A percentile compares a stretch with the other conserved stretches of the same genome.
Evolutionary conservation across 305 asterid genomes (phyloP).

Genomic region (Solanum hybrid): DNA sequence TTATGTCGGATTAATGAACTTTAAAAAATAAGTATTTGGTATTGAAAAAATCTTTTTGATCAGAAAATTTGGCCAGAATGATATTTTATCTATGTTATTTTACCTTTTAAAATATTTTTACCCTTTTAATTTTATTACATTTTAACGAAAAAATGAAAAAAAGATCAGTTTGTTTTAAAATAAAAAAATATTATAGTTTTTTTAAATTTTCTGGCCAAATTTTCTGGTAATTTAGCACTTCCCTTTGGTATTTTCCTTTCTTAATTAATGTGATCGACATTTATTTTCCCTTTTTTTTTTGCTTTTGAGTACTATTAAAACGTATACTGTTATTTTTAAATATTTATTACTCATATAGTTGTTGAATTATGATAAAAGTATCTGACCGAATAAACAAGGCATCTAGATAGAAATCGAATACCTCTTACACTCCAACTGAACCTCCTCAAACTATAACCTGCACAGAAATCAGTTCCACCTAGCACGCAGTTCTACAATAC

Average conservation of each 20-base stretch:
- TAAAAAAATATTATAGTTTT: no score
- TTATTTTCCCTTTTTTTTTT: neutral
- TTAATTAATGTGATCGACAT: neutral
- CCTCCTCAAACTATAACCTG: neutral
- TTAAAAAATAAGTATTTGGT: neutral
- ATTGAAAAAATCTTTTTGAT: no score
- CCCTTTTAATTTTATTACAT: no score
- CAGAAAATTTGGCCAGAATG: no score
- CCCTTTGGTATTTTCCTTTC: neutral
- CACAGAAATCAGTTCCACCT: neutral
- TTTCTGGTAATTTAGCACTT: neutral
- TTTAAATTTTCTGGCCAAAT: no score
- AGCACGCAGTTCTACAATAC: neutral
- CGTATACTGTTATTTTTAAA: no score
- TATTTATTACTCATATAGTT: neutral
- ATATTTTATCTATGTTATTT: no score
- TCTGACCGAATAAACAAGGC: neutral
- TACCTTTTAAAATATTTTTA: no score
- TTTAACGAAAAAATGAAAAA: no score
- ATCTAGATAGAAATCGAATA: neutral
- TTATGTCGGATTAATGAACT: neutral
- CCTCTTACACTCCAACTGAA: neutral
- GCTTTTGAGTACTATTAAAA: neutral
- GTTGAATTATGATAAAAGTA: neutral
- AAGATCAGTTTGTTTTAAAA: no score